Evolutionary conservation across 2,329 filamentous ascomycete genomes (phyloP).

Genomic region (Tolypocladium album): DNA sequence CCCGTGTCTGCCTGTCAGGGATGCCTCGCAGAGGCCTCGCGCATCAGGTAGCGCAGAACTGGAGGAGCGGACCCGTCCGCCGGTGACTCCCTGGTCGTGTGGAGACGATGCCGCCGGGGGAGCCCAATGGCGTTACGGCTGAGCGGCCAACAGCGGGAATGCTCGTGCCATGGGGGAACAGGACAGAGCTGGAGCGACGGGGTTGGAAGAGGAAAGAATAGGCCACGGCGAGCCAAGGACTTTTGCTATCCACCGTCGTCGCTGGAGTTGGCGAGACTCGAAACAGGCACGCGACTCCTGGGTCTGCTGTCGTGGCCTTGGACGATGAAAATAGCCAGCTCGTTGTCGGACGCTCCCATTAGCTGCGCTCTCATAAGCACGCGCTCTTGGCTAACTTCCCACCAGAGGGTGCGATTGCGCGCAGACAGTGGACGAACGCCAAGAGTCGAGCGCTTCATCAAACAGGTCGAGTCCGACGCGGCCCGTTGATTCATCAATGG

Average conservation of each 20-base stretch:
- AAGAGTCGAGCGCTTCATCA: not conserved
- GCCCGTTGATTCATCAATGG: not conserved
- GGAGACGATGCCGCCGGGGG: not conserved
- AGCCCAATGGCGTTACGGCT: slow-evolving; percentile 1
- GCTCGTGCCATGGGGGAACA: not conserved
- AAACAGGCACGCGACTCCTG: slow-evolving; percentile 5
- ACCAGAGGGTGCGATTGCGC: not conserved
- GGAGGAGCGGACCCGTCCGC: not conserved
- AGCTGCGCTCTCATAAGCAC: not conserved
- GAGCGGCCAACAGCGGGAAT: not conserved
- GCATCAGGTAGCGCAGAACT: too few species aligned
- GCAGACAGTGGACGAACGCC: not conserved
- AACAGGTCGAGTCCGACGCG: not conserved
- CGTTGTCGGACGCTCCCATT: not conserved
- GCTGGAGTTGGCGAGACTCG: not conserved
- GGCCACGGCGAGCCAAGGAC: slow-evolving; percentile 1
- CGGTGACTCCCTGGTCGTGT: slow-evolving; percentile 3
- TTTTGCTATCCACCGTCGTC: not conserved
- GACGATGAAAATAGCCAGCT: slow-evolving; percentile 2
- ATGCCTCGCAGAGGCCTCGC: slow-evolving; percentile 1
- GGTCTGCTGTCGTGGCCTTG: not conserved
- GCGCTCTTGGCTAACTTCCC: slow-evolving; percentile 2
- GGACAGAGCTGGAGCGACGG: not conserved
- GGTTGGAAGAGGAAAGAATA: not conserved
- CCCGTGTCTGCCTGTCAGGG: slow-evolving; percentile 1